These are phyloP conservation scores for Capsicum baccatum DNA, from an alignment of 257 asterid genomes.

Conservation along the genomic window DNA sequence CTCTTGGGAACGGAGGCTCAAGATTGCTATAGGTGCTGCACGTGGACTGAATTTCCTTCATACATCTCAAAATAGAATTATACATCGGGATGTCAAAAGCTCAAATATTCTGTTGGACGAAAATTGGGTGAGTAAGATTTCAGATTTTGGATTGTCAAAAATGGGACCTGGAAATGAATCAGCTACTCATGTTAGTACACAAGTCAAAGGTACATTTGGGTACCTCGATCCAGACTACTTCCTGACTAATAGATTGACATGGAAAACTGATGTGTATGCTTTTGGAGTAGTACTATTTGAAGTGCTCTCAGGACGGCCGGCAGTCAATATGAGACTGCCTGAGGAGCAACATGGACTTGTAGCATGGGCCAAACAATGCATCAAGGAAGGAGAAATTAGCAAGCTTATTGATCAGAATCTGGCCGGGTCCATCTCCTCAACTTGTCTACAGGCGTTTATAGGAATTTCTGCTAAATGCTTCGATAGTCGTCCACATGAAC, in stretches of 20 bases:
- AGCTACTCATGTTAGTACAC: slow-evolving; percentile 58
- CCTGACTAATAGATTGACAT: slow-evolving; percentile 53
- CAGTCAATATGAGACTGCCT: slow-evolving; percentile 51
- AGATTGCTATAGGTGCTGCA: slow-evolving; percentile 71
- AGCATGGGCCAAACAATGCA: slow-evolving; percentile 64
- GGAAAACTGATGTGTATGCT: slow-evolving; percentile 74
- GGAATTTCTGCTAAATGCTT: slow-evolving; percentile 69
- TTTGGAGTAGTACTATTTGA: slow-evolving; percentile 78
- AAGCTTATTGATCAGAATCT: slow-evolving; percentile 55
- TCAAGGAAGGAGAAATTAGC: slow-evolving; percentile 58
- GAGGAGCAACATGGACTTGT: slow-evolving; percentile 68
- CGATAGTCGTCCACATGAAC: slow-evolving; percentile 55
- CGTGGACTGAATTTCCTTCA: slow-evolving; percentile 73
- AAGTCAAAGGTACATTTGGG: slow-evolving; percentile 65
- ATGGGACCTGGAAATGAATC: slow-evolving; percentile 65
- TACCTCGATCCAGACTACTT: slow-evolving; percentile 73
- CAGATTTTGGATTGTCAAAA: slow-evolving; percentile 79
- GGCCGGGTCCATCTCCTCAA: slow-evolving; percentile 51
- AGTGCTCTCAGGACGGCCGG: slow-evolving; percentile 67
- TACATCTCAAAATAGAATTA: slow-evolving; percentile 54
- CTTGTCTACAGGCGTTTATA: slow-evolving; percentile 57
- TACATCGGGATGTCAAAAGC: slow-evolving; percentile 82
- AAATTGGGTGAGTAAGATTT: slow-evolving; percentile 69
- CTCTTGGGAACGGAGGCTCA: slow-evolving; percentile 66
- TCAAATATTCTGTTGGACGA: slow-evolving; percentile 72